Evolutionary conservation across 441 rosid species (phyloP).

Genomic region (Gossypium trilobum): DNA sequence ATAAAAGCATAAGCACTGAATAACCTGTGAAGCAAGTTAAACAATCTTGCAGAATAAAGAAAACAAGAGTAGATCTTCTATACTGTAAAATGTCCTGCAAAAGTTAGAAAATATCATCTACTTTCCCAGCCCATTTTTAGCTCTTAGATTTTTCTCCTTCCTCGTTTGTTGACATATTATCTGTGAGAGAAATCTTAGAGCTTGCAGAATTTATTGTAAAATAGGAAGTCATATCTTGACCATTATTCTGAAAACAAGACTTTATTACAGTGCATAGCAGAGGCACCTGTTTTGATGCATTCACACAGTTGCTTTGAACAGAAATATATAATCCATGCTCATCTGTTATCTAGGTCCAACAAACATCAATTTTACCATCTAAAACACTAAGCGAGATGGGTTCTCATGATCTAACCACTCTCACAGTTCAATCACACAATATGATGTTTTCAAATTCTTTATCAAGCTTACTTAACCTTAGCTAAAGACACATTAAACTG

Average conservation of each 20-base stretch:
- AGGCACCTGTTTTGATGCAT: not conserved
- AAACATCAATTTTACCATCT: not conserved
- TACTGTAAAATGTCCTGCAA: not conserved
- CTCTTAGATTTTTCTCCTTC: not conserved
- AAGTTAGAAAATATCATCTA: not conserved
- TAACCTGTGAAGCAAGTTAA: not conserved
- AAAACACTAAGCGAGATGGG: not conserved
- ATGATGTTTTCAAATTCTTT: not conserved
- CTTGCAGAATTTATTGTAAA: not conserved
- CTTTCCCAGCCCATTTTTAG: not conserved
- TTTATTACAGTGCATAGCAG: not conserved
- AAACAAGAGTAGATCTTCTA: conserved; percentile 9
- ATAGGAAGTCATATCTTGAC: not conserved
- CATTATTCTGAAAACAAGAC: not conserved
- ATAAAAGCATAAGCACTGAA: not conserved
- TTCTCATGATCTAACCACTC: not conserved
- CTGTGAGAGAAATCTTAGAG: not conserved
- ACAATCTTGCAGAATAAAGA: not conserved
- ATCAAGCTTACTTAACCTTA: not conserved
- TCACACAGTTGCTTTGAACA: not conserved
- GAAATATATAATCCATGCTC: not conserved
- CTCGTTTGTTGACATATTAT: not conserved
- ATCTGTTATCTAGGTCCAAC: not conserved
- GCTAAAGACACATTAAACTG: not conserved
- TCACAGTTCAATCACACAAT: not conserved